Evolutionary conservation across 2,329 filamentous ascomycete species (phyloP).

Genomic region (Intubia oerlemansii): DNA sequence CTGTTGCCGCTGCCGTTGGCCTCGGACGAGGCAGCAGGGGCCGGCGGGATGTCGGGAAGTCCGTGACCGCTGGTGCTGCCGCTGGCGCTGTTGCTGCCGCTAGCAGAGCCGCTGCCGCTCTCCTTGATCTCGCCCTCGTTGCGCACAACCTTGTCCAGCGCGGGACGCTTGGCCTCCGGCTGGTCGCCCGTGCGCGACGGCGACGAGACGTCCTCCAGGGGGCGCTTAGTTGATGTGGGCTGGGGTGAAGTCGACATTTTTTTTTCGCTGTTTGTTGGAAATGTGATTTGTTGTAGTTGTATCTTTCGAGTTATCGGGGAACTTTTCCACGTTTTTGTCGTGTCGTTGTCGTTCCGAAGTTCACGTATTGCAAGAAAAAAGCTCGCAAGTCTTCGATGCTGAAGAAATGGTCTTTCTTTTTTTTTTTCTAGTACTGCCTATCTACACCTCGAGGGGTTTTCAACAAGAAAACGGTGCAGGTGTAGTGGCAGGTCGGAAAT

Average conservation of each 20-base stretch:
- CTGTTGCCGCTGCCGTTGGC: conserved; percentile 25
- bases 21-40: conserved; percentile 19
- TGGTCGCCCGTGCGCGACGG: conserved; percentile 81
- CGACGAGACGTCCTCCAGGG: conserved; percentile 90
- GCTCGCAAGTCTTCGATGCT: too few relatives aligned
- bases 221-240: conserved; percentile 62
- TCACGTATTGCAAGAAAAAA: too few relatives aligned
- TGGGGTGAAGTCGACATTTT: conserved; percentile 53
- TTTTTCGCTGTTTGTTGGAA: conserved; percentile 11
- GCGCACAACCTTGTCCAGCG: conserved; percentile 77
- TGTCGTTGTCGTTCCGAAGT: too few relatives aligned
- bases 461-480: conserved; percentile 81
- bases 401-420: neutral
- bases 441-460: conserved; percentile 68
- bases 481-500: conserved; percentile 35
- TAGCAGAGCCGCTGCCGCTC: neutral
- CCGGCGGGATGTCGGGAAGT: conserved; percentile 8
- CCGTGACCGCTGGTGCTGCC: conserved; percentile 10
- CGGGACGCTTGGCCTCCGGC: conserved; percentile 90
- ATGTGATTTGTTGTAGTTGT: conserved; percentile 8
- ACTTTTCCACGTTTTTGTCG: too few relatives aligned
- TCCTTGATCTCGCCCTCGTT: conserved; percentile 35
- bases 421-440: conserved; percentile 20
- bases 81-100: conserved; percentile 11
- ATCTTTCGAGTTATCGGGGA: too few relatives aligned